Conservation (phyloP, 2,329 filamentous ascomycete genomes). For the Fusarium humuli region DNA sequence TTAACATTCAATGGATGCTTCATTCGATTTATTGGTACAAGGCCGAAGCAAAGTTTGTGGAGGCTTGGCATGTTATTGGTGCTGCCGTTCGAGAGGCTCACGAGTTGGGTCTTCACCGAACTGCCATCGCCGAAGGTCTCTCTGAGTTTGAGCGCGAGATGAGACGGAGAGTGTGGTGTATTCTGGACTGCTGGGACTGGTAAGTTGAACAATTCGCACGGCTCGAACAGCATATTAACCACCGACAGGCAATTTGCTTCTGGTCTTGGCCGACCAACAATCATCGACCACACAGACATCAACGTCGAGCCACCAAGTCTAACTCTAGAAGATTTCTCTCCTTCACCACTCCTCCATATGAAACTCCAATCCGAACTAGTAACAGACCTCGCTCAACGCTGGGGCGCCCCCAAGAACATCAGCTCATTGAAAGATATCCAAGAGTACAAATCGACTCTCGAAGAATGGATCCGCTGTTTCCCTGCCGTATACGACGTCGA, state of each 20-base stretch:
- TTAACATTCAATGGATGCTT: slow-evolving; percentile 51
- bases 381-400: slow-evolving; percentile 44
- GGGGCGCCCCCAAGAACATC: slow-evolving; percentile 47
- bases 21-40: slow-evolving; percentile 54
- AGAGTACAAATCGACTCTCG: slow-evolving; percentile 49
- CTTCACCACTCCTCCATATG: slow-evolving; percentile 52
- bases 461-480: slow-evolving; percentile 57
- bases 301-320: slow-evolving; percentile 51
- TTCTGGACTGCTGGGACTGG: slow-evolving; percentile 54
- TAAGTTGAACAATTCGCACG: slow-evolving; percentile 16
- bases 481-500: slow-evolving; percentile 55
- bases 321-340: slow-evolving; percentile 48
- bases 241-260: slow-evolving; percentile 52
- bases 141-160: slow-evolving; percentile 53
- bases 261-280: slow-evolving; percentile 49
- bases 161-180: slow-evolving; percentile 52
- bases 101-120: slow-evolving; percentile 49
- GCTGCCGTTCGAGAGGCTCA: slow-evolving; percentile 51
- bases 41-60: slow-evolving; percentile 50
- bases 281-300: slow-evolving; percentile 51
- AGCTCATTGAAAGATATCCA: slow-evolving; percentile 45
- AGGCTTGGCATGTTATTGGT: slow-evolving; percentile 52
- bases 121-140: slow-evolving; percentile 41
- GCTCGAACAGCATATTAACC: not conserved
- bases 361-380: slow-evolving; percentile 53